Conservation (phyloP, 768 basidiomycete genomes). For the Tricholoma furcatifolium region DNA sequence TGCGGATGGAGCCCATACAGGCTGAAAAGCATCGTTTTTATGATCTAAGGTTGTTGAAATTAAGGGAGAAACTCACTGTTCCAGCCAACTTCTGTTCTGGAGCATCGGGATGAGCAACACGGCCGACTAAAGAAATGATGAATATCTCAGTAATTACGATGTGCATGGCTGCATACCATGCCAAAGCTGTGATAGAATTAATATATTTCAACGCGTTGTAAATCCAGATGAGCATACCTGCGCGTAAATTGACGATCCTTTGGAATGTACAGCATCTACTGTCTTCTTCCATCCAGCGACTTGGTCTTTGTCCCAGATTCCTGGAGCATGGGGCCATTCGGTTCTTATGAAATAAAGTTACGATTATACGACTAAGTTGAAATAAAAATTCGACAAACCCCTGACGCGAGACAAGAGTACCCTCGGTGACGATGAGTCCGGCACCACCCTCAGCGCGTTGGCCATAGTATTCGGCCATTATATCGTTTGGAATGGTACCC, state of each 20-base stretch:
- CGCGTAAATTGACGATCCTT: slow-evolving; percentile 41
- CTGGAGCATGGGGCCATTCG: slow-evolving; percentile 44
- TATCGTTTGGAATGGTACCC: slow-evolving; percentile 31
- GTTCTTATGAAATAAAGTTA: slow-evolving; percentile 28
- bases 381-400: slow-evolving; percentile 26
- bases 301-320: slow-evolving; percentile 46
- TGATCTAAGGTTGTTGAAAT: background rate
- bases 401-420: slow-evolving; percentile 37
- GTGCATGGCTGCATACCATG: slow-evolving; percentile 27
- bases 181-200: slow-evolving; percentile 26
- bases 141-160: background rate
- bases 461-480: slow-evolving; percentile 35
- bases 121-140: slow-evolving; percentile 26
- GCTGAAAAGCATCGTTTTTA: slow-evolving; percentile 21
- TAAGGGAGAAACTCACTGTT: slow-evolving; percentile 18
- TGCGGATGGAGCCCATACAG: slow-evolving; percentile 45
- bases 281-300: slow-evolving; percentile 45
- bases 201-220: background rate
- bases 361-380: background rate
- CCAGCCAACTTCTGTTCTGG: slow-evolving; percentile 38
- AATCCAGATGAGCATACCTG: slow-evolving; percentile 30
- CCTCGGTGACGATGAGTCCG: slow-evolving; percentile 37
- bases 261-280: slow-evolving; percentile 44
- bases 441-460: slow-evolving; percentile 36
- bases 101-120: slow-evolving; percentile 34